Conservation (phyloP, 2,329 filamentous ascomycete species). For the Xylariaceae sp. region DNA sequence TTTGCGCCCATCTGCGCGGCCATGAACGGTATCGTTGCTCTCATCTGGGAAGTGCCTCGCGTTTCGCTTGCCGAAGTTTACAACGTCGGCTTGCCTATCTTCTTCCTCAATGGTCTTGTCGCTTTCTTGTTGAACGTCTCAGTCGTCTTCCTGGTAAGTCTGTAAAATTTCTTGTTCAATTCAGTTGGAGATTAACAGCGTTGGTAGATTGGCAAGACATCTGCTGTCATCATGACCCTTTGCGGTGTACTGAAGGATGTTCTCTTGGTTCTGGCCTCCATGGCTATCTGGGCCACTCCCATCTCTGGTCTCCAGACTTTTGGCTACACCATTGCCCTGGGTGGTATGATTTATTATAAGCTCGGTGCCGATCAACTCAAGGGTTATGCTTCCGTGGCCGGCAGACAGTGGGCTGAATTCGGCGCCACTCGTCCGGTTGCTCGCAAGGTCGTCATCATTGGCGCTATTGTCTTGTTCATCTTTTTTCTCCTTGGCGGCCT, state of each 20-base stretch:
- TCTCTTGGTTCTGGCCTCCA: conserved; percentile 72
- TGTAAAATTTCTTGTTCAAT: background rate
- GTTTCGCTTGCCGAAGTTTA: conserved; percentile 68
- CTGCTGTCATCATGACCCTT: conserved; percentile 78
- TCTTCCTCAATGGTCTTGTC: conserved; percentile 71
- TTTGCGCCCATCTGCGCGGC: conserved; percentile 79
- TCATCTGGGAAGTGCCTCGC: conserved; percentile 69
- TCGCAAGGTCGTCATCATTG: conserved; percentile 73
- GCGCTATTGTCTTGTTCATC: conserved; percentile 56
- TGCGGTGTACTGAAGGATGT: conserved; percentile 88
- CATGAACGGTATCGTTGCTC: conserved; percentile 73
- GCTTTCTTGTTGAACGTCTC: conserved; percentile 82
- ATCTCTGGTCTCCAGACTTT: conserved; percentile 75
- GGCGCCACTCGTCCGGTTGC: conserved; percentile 71
- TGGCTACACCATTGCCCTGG: conserved; percentile 76
- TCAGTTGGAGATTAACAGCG: conserved; percentile 24
- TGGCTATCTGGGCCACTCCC: conserved; percentile 76
- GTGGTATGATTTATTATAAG: conserved; percentile 82
- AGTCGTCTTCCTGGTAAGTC: conserved; percentile 76
- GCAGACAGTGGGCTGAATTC: conserved; percentile 81
- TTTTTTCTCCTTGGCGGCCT: conserved; percentile 68
- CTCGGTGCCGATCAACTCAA: conserved; percentile 79
- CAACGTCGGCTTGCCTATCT: conserved; percentile 66
- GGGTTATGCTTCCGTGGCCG: conserved; percentile 68
- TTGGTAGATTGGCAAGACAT: conserved; percentile 79